Percentiles rank a stretch among this genome's conserved stretches.
Evolutionary conservation across 768 basidiomycete genomes (phyloP).

Genomic region (Brasilioporus rufonigricans): DNA sequence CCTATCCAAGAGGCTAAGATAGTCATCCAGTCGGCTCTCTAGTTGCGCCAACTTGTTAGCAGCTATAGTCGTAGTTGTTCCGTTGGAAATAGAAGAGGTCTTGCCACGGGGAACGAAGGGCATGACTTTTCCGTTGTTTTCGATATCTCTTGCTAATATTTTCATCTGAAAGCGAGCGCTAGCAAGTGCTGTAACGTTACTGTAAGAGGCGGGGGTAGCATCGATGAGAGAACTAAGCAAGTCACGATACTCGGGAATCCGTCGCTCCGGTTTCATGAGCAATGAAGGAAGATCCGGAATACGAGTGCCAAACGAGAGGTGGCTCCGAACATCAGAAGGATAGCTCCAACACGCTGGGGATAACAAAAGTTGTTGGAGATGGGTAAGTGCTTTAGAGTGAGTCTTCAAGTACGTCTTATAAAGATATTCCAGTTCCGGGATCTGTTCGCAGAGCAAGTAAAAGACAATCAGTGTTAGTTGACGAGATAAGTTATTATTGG

Average conservation of each 20-base stretch:
- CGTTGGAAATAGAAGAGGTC: too few relatives aligned
- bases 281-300: constrained; percentile 88
- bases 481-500: not conserved
- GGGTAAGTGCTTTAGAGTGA: constrained; percentile 65
- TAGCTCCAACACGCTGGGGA: constrained; percentile 51
- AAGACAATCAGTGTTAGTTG: not conserved
- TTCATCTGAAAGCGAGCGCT: constrained; percentile 43
- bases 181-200: constrained; percentile 42
- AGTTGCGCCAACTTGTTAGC: constrained; percentile 47
- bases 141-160: constrained; percentile 64
- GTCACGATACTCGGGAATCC: constrained; percentile 86
- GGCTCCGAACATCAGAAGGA: constrained; percentile 47
- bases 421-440: constrained; percentile 59
- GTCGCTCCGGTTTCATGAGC: constrained; percentile 94
- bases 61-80: constrained; percentile 26
- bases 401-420: constrained; percentile 76
- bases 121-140: constrained; percentile 44
- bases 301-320: constrained; percentile 58
- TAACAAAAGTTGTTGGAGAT: constrained; percentile 43
- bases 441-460: constrained; percentile 35
- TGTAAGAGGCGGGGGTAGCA: constrained; percentile 59
- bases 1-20: constrained; percentile 52
- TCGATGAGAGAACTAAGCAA: constrained; percentile 70
- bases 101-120: not conserved
- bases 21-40: constrained; percentile 50